These are phyloP conservation scores for Hura crepitans DNA, from an alignment of 441 rosid genomes.

Conservation along the genomic window DNA sequence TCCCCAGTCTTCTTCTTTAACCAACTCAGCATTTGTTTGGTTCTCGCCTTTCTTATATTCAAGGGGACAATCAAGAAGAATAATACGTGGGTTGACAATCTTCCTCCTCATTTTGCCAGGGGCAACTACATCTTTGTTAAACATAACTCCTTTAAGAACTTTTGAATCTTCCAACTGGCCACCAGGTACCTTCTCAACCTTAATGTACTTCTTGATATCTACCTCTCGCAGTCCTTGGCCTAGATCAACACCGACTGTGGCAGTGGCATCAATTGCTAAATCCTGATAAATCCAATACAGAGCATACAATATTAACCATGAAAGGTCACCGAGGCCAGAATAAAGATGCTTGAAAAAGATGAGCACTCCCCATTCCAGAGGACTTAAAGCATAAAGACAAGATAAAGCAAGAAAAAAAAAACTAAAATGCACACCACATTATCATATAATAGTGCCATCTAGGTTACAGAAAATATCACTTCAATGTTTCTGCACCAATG, in stretches of 20 bases:
- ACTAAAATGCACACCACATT: background rate
- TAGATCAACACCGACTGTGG: constrained; percentile 76
- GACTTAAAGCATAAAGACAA: background rate
- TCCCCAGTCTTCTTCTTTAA: constrained; percentile 92
- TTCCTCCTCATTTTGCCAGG: constrained; percentile 97
- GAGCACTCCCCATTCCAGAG: background rate
- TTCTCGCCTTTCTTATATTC: constrained; percentile 98
- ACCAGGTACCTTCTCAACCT: constrained; percentile 93
- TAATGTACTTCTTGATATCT: constrained; percentile 87
- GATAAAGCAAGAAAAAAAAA: background rate
- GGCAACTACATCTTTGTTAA: constrained; percentile 82
- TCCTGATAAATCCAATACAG: constrained; percentile 43
- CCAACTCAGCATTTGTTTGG: constrained; percentile 91
- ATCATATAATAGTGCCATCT: background rate
- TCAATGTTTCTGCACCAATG: background rate
- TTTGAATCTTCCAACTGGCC: constrained; percentile 85
- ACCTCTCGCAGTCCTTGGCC: constrained; percentile 92
- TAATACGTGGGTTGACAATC: constrained; percentile 71
- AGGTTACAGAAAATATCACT: background rate
- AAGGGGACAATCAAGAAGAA: constrained; percentile 90
- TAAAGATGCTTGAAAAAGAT: constrained; percentile 1
- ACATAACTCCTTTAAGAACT: constrained; percentile 94
- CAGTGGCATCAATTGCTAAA: constrained; percentile 86
- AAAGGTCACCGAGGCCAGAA: background rate
- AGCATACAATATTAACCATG: constrained; percentile 11